Evolutionary conservation across 768 basidiomycete species (phyloP), one percentile per base, ranked within the genome.

Genomic region (Russula compacta): DNA sequence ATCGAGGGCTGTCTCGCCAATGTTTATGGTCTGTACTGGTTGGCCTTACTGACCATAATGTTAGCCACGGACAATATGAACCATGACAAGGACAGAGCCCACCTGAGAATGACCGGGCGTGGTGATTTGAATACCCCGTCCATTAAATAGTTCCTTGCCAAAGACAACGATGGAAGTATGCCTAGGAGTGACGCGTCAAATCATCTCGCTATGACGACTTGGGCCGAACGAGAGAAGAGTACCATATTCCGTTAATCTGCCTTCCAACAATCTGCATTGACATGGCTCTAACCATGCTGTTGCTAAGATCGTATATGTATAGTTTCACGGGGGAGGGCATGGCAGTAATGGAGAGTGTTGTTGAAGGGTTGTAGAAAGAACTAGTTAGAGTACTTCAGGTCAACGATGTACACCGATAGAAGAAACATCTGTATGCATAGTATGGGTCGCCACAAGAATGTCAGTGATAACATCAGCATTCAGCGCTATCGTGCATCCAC

Each of bases 181-280:
- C 93, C 92, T 90, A 66, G 32, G 52, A 61, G 54, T 15, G 58
- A 39, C 65, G 51, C 53, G 58, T 69, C 49, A 66, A 53, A 17
- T 21, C 4, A 56, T 2, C 40, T 24, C 29, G 9, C 35, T 32
- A 24, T 29, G 35, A 35, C 4, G 8, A 58, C 64, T 17, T 33
- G 36, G 39, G 1, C 9, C 21, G 32, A 38, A 32, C 24, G 3
- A 33, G 56, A 72, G 80, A 4, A 33, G 56, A 72, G 80, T 57
- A 91, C 94, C 95, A 98, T 55, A 98, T 84, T 0, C 95, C 95
- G 64, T 97, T 91, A 56, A 97, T 92, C 72, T 94, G 92, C 55
- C 83, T 81, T 5, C 95, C 95, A 0, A 88, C 89, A 43, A 97
- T 78, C 72, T 88, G 87, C 50, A 79, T 74, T 6, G 92, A 95